Base-by-base conservation (phyloP, 2,329 filamentous ascomycete genomes). In the Hypoxylon sp. region DNA sequence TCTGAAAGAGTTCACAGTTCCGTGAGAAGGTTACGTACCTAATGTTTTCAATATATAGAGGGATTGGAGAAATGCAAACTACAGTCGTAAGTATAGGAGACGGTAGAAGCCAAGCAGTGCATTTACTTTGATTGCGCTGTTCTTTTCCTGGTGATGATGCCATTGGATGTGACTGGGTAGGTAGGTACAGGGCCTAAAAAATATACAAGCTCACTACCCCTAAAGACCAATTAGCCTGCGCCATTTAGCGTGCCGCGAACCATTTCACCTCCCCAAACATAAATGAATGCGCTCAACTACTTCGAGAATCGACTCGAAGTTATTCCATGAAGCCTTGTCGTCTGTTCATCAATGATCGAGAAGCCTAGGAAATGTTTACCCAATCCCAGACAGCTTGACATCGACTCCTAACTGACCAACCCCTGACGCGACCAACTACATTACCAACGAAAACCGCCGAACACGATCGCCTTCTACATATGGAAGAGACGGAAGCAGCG, bases 381-480 rank as follows among this genome's bases (percentile, higher is more conserved):
- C 3, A 43, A 19, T 43, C 2, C 28, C 7, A 34, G 34, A 30
- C 11, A 21, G 17, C 10, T 51, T 30, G 11, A 48, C 43, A 13
- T 48, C 5, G 19, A 48, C 11, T 5, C 43, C 25, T 32, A 6
- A n/a, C 23, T 17, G 13, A 56, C 49, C 28, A 25, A 34, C 11
- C 38, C 38, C 38, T 45, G 30, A 28, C 45, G 21, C 34, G 34
- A 60, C 32, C 19, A 17, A 19, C 45, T 23, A n/a, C 45, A 23
- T 21, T 30, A 23, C 23, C 23, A 51, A 13, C 34, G 34, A 60
- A 43, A 9, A 51, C 14, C 46, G 17, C 23, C 46, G 21, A 51
- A 43, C 11, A 13, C 36, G 45, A 60, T 43, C n/a, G 32, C 9
- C 14, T 21, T 51, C 36, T 5, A 21, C 17, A 43, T n/a, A 51